Evolutionary conservation across 257 asterid genomes (phyloP), one percentile per base, ranked within the genome.

Genomic region (Leonotis leonurus): DNA sequence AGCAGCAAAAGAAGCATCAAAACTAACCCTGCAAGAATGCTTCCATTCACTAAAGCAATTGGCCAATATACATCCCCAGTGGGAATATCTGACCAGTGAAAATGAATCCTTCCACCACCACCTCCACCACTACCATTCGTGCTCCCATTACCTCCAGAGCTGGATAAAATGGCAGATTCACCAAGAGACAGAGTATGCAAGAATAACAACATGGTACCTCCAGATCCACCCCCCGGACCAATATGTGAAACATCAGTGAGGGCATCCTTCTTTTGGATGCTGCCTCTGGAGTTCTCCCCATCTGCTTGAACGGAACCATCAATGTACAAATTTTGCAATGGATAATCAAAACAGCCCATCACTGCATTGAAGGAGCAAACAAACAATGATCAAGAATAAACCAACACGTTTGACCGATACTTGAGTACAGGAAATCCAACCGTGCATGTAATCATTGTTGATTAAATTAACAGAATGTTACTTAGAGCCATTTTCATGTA

Each of bases 141-240:
- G 69, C 90, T 82, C 69, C 95, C 94, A 53, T 72, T 68, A 57
- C 99, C 99, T 33, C 99, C 99, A 67, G 65, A 72, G 71, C 88
- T 87, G 60, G 97, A 87, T 60, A 93, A 68, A 71, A 50, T 72
- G 54, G 92, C 95, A 70, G 88, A 73, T 26, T 65, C 80, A 56
- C 81, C 77, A 60, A 93, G 83, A 65, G 68, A 39, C 65, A 93
- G 76, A 72, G 71, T 43, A 36, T 60, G 86, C 82, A 90, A 69
- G 76, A 87, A 93, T 65, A 89, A 66, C 83, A 89, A 81, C 73
- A 93, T 81, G 56, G 94, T 80, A 72, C 99, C 99, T 62, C 99
- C 99, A 67, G 99, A 93, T 66, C 99, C 99, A 77, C 99, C 99
- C 35, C 99, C 99, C 36, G 88, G 92, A 60, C 89, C 86, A 61